These are phyloP conservation scores for Terana coerulea DNA, from an alignment of 768 basidiomycete species.

Conservation along the genomic window DNA sequence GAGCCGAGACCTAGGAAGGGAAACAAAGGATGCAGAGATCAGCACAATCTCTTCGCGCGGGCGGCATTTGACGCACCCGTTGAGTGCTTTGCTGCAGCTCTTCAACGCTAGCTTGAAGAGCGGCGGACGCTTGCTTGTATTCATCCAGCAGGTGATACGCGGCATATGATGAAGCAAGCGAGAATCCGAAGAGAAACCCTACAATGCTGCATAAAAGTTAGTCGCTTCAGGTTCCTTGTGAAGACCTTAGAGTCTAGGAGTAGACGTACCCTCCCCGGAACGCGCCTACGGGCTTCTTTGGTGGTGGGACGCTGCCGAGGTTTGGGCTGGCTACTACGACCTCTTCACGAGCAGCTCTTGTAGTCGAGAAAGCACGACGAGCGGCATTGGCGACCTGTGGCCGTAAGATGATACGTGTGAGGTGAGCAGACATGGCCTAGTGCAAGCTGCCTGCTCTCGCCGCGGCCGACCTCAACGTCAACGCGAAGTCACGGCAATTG, in stretches of 20 bases:
- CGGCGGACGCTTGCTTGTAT: constrained; percentile 84
- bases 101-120: constrained; percentile 82
- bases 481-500: too few relatives aligned
- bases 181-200: constrained; percentile 88
- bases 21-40: not conserved
- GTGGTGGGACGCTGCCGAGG: constrained; percentile 49
- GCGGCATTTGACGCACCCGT: constrained; percentile 45
- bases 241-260: not conserved
- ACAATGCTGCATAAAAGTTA: constrained; percentile 49
- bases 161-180: constrained; percentile 80
- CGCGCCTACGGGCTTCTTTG: constrained; percentile 72
- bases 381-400: constrained; percentile 17
- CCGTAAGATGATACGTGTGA: too few relatives aligned
- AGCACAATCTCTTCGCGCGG: not conserved
- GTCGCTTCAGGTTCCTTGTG: not conserved
- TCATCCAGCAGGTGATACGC: constrained; percentile 89
- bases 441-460: too few relatives aligned
- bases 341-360: constrained; percentile 41
- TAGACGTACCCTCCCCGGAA: constrained; percentile 40
- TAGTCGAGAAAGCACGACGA: constrained; percentile 42
- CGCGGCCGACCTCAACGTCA: too few relatives aligned
- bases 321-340: constrained; percentile 35
- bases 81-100: constrained; percentile 81
- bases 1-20: constrained; percentile 64
- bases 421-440: too few relatives aligned